Conservation (phyloP, 768 basidiomycete species). For the Phlebiopsis flavidoalba region DNA sequence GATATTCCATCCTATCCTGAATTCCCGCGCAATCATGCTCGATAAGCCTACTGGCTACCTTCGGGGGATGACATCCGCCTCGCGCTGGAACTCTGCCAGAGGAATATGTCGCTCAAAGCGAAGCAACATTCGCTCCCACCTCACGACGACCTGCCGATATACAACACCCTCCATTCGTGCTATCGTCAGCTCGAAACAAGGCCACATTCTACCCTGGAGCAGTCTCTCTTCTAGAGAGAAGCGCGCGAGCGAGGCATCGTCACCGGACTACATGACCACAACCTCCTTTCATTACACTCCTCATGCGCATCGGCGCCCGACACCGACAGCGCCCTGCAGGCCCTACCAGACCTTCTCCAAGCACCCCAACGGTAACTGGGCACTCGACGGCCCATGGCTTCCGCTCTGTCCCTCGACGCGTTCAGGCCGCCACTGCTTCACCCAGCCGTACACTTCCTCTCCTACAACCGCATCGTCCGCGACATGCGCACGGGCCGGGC, state of each 20-base stretch:
- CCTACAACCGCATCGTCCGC: constrained; percentile 68
- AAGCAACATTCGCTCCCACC: neutral
- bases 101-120: constrained; percentile 34
- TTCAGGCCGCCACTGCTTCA: constrained; percentile 43
- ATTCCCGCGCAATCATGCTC: constrained; percentile 43
- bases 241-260: constrained; percentile 52
- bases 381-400: constrained; percentile 58
- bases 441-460: constrained; percentile 10
- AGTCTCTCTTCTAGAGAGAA: constrained; percentile 53
- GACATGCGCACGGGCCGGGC: constrained; percentile 74
- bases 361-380: constrained; percentile 18
- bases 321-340: constrained; percentile 50
- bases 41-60: constrained; percentile 26
- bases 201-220: constrained; percentile 44
- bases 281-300: constrained; percentile 54
- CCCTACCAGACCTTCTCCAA: constrained; percentile 45
- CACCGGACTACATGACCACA: constrained; percentile 36
- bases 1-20: constrained; percentile 55
- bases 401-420: constrained; percentile 53
- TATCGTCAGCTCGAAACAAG: constrained; percentile 32
- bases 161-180: constrained; percentile 36
- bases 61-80: constrained; percentile 42
- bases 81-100: constrained; percentile 51
- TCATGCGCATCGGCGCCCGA: constrained; percentile 58
- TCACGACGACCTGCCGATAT: constrained; percentile 33